These are phyloP conservation scores for Aspergillus luchuensis DNA, from an alignment of 2,329 filamentous ascomycete genomes.

Conservation along the genomic window DNA sequence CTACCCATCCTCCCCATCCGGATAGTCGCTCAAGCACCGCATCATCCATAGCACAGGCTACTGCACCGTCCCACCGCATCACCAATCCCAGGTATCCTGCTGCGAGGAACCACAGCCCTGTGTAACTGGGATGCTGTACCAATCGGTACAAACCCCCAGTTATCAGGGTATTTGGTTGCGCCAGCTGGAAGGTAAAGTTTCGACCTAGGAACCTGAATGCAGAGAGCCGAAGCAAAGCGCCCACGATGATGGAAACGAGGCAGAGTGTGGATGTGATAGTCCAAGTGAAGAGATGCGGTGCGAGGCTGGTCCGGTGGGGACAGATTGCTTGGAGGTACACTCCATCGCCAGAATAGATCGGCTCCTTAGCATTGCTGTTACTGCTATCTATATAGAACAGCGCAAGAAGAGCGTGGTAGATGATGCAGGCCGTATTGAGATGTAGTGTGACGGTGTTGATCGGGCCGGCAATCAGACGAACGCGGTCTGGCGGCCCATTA, in stretches of 20 bases:
- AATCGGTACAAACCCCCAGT: conserved; percentile 54
- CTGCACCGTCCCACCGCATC: conserved; percentile 41
- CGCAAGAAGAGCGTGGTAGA: conserved; percentile 27
- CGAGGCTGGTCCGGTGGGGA: conserved; percentile 19
- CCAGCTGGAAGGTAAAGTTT: conserved; percentile 58
- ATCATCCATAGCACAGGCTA: conserved; percentile 39
- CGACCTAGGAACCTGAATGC: conserved; percentile 52
- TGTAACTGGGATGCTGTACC: conserved; percentile 58
- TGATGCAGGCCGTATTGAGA: conserved; percentile 1
- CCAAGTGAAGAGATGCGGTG: conserved; percentile 30
- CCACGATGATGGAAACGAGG: conserved; percentile 24
- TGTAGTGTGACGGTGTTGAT: conserved; percentile 10
- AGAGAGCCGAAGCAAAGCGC: conserved; percentile 34
- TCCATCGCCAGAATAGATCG: not conserved
- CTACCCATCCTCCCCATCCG: conserved; percentile 18
- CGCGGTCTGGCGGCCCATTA: conserved; percentile 22
- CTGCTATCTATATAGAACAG: conserved; percentile 8
- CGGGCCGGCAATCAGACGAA: conserved; percentile 3
- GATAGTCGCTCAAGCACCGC: conserved; percentile 7
- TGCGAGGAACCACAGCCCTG: conserved; percentile 43
- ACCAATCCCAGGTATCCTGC: conserved; percentile 31
- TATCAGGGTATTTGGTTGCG: conserved; percentile 49
- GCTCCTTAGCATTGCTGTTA: not conserved
- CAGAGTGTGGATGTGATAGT: conserved; percentile 15
- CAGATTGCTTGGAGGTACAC: conserved; percentile 20